A percentile compares a stretch with the other conserved stretches of the same genome.
phyloP scores from a whole-genome alignment of 176 grass and related monocot species.

The Ampelocalamus luodianensis region DNA sequence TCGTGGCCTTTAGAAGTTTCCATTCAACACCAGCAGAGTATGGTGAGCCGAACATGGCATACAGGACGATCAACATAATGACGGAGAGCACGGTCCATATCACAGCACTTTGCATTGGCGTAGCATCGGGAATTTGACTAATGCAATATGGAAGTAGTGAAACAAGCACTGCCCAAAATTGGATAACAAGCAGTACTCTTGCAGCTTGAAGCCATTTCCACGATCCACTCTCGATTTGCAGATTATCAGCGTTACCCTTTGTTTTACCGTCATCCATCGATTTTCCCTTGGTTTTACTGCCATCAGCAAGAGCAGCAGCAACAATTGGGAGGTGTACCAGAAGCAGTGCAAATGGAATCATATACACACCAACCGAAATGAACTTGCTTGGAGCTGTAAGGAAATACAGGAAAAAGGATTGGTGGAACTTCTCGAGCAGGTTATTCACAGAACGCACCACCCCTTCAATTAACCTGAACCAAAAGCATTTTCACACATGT shows the following conservation, averaged over 20 bases:
- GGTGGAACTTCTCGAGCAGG: constrained; percentile 96
- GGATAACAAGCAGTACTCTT: constrained; percentile 74
- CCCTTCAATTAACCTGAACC: constrained; percentile 92
- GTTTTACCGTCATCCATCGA: neutral
- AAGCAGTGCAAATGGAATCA: constrained; percentile 89
- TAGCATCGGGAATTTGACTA: constrained; percentile 60
- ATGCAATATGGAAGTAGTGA: constrained; percentile 73
- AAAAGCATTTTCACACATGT: constrained; percentile 38
- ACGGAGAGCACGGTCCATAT: constrained; percentile 69
- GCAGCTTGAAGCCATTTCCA: constrained; percentile 89
- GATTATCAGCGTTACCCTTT: constrained; percentile 34
- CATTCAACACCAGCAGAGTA: constrained; percentile 71
- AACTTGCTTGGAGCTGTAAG: constrained; percentile 90
- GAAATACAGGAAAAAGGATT: constrained; percentile 98
- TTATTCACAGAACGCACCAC: constrained; percentile 87
- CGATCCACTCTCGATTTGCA: constrained; percentile 47
- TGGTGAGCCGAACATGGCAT: constrained; percentile 60
- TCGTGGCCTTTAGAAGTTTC: constrained; percentile 79
- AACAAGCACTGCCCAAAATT: constrained; percentile 76
- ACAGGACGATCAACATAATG: constrained; percentile 49
- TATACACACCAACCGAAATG: constrained; percentile 95
- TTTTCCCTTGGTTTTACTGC: constrained; percentile 39
- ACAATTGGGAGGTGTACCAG: constrained; percentile 79
- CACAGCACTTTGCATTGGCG: constrained; percentile 42
- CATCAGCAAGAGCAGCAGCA: constrained; percentile 78